A percentile compares a stretch with the other conserved stretches of the same genome.
These are phyloP conservation scores for Verticillium nubilum DNA, from an alignment of 2,329 filamentous ascomycete genomes.

Conservation along the genomic window DNA sequence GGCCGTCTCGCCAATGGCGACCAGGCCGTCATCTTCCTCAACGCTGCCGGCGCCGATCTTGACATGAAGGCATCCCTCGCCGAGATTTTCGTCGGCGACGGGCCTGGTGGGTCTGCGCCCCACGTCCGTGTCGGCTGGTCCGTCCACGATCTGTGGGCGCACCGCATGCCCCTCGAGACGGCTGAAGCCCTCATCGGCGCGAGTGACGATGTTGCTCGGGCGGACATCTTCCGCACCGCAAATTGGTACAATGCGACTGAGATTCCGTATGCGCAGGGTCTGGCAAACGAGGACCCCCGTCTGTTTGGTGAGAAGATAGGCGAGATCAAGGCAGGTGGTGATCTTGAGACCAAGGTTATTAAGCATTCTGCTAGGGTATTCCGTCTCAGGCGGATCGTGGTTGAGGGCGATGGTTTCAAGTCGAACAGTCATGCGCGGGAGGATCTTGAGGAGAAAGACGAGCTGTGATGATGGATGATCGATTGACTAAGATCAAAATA, in stretches of 20 bases:
- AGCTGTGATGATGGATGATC: too few relatives aligned
- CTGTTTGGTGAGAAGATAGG: slow-evolving; percentile 15
- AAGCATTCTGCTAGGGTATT: slow-evolving; percentile 14
- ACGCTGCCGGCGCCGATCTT: slow-evolving; percentile 9
- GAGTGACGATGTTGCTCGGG: not conserved
- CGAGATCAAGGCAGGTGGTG: slow-evolving; percentile 9
- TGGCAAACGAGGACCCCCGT: slow-evolving; percentile 13
- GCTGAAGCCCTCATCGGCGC: slow-evolving; percentile 10
- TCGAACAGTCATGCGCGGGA: slow-evolving; percentile 12
- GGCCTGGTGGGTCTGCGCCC: slow-evolving; percentile 15
- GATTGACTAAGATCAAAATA: too few relatives aligned
- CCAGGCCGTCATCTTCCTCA: slow-evolving; percentile 11
- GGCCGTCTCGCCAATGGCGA: slow-evolving; percentile 16
- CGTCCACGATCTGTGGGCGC: slow-evolving; percentile 15
- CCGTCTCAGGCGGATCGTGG: slow-evolving; percentile 11
- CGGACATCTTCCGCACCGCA: slow-evolving; percentile 5
- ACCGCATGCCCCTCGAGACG: slow-evolving; percentile 12
- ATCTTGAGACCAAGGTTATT: slow-evolving; percentile 5
- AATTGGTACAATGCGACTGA: slow-evolving; percentile 16
- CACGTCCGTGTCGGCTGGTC: slow-evolving; percentile 13
- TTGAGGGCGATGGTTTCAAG: slow-evolving; percentile 13
- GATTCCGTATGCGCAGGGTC: slow-evolving; percentile 10
- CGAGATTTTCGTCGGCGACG: slow-evolving; percentile 16
- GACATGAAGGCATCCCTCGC: slow-evolving; percentile 11
- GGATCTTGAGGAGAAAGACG: slow-evolving; percentile 13